A percentile compares a stretch with the other conserved stretches of the same genome.
These are phyloP conservation scores for Smallanthus sonchifolius DNA, from an alignment of 129 eudicot species.

Conservation along the genomic window DNA sequence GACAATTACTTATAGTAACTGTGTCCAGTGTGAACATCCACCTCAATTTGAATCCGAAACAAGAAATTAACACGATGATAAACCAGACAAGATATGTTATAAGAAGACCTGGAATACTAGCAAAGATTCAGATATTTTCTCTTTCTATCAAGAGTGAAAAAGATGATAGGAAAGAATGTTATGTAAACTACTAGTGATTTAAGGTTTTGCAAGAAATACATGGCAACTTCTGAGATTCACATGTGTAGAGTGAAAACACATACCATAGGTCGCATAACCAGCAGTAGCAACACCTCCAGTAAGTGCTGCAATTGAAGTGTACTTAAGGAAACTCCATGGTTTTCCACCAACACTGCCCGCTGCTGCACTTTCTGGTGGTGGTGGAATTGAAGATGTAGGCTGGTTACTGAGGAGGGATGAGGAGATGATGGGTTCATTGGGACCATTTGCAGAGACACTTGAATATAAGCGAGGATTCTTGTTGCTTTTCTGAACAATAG, in stretches of 20 bases:
- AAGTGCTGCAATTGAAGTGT: constrained; percentile 45
- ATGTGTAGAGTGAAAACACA: neutral
- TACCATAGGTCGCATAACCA: constrained; percentile 81
- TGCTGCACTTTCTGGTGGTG: constrained; percentile 36
- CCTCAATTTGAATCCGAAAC: neutral
- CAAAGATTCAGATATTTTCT: neutral
- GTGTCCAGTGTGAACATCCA: neutral
- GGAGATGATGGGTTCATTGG: constrained; percentile 43
- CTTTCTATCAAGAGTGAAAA: neutral
- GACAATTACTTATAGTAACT: constrained; percentile 5
- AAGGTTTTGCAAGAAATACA: neutral
- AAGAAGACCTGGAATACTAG: too few species aligned
- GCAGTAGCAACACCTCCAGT: constrained; percentile 67
- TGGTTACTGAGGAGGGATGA: constrained; percentile 29
- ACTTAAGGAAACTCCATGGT: constrained; percentile 56
- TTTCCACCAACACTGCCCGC: constrained; percentile 23
- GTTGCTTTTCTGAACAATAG: constrained; percentile 29
- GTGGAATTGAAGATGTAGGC: constrained; percentile 25
- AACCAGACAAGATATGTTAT: neutral
- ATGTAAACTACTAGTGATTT: constrained; percentile 1
- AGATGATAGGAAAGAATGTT: neutral
- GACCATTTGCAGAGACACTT: constrained; percentile 34
- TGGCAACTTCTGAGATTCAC: neutral
- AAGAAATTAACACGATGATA: constrained; percentile 1
- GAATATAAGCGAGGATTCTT: constrained; percentile 39